phyloP scores from a whole-genome alignment of 139 green algal genomes.

The Tetratostichococcus sp. region DNA sequence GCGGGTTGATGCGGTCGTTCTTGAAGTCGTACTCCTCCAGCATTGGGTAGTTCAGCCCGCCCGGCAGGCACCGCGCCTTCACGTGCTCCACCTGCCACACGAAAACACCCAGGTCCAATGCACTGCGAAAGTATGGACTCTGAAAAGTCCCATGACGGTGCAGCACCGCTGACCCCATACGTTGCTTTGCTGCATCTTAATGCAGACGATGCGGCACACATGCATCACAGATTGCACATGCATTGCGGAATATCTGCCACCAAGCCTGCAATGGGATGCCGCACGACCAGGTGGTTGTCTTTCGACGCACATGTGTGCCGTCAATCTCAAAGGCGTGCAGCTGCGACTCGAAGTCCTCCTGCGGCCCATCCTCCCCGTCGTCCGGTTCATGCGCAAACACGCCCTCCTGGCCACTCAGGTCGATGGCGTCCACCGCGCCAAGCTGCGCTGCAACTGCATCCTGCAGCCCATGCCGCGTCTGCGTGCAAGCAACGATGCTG shows the following conservation, averaged over 20 bases:
- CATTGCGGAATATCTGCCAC: no score
- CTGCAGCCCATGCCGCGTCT: neutral
- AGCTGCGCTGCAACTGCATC: neutral
- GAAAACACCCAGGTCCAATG: no score
- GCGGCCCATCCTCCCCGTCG: neutral
- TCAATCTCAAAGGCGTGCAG: conserved; percentile 77
- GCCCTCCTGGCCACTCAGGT: neutral
- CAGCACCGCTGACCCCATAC: no score
- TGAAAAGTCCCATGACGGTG: no score
- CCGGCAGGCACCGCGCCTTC: conserved; percentile 89
- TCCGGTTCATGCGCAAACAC: conserved; percentile 21
- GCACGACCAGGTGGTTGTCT: no score
- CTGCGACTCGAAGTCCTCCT: conserved; percentile 51
- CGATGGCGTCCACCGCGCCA: neutral
- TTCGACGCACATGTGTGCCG: conserved; percentile 35
- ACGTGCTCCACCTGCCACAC: conserved; percentile 84
- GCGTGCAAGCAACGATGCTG: neutral
- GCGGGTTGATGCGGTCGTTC: conserved; percentile 69
- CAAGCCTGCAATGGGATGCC: no score
- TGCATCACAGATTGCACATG: no score
- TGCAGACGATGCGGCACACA: neutral
- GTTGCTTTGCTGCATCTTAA: neutral
- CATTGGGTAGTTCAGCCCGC: conserved; percentile 91
- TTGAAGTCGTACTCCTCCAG: conserved; percentile 99
- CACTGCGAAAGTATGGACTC: no score